phyloP scores from a whole-genome alignment of 192 early-diverging fungal genomes.

The Coemansia sp. region DNA sequence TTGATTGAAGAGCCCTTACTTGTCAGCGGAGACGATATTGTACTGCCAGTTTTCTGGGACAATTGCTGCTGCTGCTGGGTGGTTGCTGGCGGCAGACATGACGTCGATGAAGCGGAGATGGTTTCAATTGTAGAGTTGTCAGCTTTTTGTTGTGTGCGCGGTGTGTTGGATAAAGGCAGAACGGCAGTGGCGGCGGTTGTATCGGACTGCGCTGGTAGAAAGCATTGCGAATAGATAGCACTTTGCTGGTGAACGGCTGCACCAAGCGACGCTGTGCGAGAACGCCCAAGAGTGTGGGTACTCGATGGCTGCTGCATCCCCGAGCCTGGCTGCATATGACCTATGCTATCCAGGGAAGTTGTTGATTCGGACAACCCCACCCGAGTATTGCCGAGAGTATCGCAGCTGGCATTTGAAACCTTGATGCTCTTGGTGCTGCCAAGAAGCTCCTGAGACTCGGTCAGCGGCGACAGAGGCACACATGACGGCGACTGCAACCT shows the following conservation, averaged over 20 bases:
- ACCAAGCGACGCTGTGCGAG: constrained; percentile 39
- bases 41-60: not conserved
- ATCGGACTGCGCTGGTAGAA: not conserved
- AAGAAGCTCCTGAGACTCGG: constrained; percentile 42
- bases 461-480: constrained; percentile 35
- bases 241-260: constrained; percentile 11
- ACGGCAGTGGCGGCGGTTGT: not conserved
- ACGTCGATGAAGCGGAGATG: not conserved
- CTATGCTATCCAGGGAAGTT: not conserved
- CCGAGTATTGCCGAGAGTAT: constrained; percentile 16
- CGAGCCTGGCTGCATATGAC: not conserved
- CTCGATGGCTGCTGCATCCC: not conserved
- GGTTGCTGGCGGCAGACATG: not conserved
- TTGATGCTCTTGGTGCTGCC: not conserved
- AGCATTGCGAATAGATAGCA: constrained; percentile 18
- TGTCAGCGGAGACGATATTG: not conserved
- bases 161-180: not conserved
- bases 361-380: not conserved
- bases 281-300: constrained; percentile 5
- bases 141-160: not conserved
- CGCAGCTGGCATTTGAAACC: constrained; percentile 12
- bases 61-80: too few relatives aligned
- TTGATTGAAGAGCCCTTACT: not conserved
- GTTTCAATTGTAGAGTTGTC: not conserved
- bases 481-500: not conserved